phyloP scores from a whole-genome alignment of 116 monocot species.

The Zostera marina region DNA sequence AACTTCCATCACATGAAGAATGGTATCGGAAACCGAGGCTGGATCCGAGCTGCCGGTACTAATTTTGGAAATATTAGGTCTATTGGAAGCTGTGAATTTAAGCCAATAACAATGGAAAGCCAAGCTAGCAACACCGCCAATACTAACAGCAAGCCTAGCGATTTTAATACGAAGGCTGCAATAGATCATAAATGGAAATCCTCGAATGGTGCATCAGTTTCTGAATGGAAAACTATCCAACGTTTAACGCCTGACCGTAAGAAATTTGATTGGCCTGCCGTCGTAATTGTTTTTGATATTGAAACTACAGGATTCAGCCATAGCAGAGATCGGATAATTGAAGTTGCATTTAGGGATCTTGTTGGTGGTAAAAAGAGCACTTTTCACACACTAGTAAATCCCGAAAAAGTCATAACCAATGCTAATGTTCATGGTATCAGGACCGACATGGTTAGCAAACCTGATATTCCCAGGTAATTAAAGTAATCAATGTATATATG shows the following conservation, averaged over 20 bases:
- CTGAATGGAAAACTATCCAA: slow-evolving; percentile 16
- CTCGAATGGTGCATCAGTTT: slow-evolving; percentile 10
- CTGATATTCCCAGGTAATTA: slow-evolving; percentile 55
- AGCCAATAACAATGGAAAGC: slow-evolving; percentile 13
- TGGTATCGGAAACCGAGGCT: slow-evolving; percentile 5
- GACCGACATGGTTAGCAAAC: slow-evolving; percentile 43
- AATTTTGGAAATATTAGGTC: slow-evolving; percentile 6
- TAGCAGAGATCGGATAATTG: slow-evolving; percentile 56
- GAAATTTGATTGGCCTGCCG: slow-evolving; percentile 33
- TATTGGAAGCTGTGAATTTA: slow-evolving; percentile 7
- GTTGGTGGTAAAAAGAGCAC: slow-evolving; percentile 66
- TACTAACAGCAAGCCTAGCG: slow-evolving; percentile 4
- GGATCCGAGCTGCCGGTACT: slow-evolving; percentile 8
- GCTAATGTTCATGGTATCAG: slow-evolving; percentile 51
- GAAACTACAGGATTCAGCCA: slow-evolving; percentile 67
- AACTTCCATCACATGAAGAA: slow-evolving; percentile 25
- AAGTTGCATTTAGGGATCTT: slow-evolving; percentile 68
- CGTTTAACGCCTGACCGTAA: slow-evolving; percentile 19
- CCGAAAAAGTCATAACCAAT: slow-evolving; percentile 37
- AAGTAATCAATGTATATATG: background rate
- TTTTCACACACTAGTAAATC: slow-evolving; percentile 65
- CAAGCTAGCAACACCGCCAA: background rate
- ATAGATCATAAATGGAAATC: slow-evolving; percentile 8
- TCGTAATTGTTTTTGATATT: slow-evolving; percentile 62
- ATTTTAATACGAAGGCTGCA: slow-evolving; percentile 8